Evolutionary conservation across 75 land plant genomes (phyloP), one percentile per base, ranked within the genome.

Genomic region (Azolla pinnata): DNA sequence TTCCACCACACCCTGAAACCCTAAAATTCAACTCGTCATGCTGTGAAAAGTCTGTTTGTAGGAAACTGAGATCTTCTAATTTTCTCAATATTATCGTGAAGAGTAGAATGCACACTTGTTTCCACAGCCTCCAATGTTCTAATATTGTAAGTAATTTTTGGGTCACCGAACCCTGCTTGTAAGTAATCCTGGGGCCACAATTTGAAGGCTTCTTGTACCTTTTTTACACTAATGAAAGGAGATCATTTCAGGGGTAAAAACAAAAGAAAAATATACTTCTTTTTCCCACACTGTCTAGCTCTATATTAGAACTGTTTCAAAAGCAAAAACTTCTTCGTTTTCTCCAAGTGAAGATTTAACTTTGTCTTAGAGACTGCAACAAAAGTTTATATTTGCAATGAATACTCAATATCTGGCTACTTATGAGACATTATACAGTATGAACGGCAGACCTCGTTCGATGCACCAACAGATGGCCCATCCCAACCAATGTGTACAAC

Each of bases 401-500:
- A 38, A 38, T 14, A 38, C 12, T 7, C 42, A 38, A 7, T 8
- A 8, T 38, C 14, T 14, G 7, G 42, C 7, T 38, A 38, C 14
- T 38, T 8, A 38, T 38, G 14, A 8, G 14, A 38, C 12, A 38
- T 14, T 14, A 38, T 38, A 14, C 27, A 50, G 31, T 1, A 27
- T 7, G 26, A 33, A 27, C 30, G 12, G 18, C 32, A 63, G 79
- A 82, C 89, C 89, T 83, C 79, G 59, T 74, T 75, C n/a, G 85
- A 85, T 33, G 80, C 73, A 65, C 60, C 73, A 2, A 81, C 79
- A 35, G 81, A 69, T 27, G 75, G 71, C 7, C 84, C 79, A 67
- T 87, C 91, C 87, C 79, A 87, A 1, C 91, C 91, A 56, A 87
- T 74, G 54, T 87, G 91, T 9, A 87, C 81, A 38, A 87, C 79